Base-by-base conservation (phyloP, 2,329 filamentous ascomycete genomes). In the Apiospora hydei region DNA sequence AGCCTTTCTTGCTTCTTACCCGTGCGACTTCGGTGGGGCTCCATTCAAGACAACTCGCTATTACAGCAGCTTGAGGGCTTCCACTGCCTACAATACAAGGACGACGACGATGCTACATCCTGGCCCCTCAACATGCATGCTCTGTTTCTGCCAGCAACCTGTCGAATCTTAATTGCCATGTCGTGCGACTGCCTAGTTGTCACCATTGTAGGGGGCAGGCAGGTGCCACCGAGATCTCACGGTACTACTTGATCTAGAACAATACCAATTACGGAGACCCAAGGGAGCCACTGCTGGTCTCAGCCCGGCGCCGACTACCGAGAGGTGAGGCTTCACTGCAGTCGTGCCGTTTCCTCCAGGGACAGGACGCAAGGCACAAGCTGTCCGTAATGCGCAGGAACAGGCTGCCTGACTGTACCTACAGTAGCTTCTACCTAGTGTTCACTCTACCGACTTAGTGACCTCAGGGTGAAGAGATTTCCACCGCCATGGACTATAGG, bases 161-260 rank as follows among this genome's bases (percentile, higher is more conserved):
- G 57, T 64, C 57, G 57, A 64, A 24, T 34, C 18, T 10, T 64
- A n/a, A 41, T 41, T 24, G 2, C 57, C 57, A 64, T n/a, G 57
- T 64, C 21, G 57, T 41, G 34, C 57, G 41, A 64, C 34, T 41
- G 57, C 34, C 30, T 64, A 14, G 57, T 41, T 10, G 18, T 41
- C 57, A 64, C 57, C 34, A 64, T n/a, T 24, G 57, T 64, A 64
- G 57, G 34, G 57, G 46, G n/a, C 21, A n/a, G 46, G 38, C 57
- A 64, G 57, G 66, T 47, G 41, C 26, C 41, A 68, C 41, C 41
- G 24, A 46, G 66, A 68, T 68, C 43, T 68, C 21, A 30, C 66
- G 10, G 66, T 68, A 47, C 21, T n/a, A 68, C 66, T 46, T 46
- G 66, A 68, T 68, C 66, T 47, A 47, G 41, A 68, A 68, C 66